Base-by-base conservation (phyloP, 2,329 filamentous ascomycete species). In the Aspergillus brunneoviolaceus region DNA sequence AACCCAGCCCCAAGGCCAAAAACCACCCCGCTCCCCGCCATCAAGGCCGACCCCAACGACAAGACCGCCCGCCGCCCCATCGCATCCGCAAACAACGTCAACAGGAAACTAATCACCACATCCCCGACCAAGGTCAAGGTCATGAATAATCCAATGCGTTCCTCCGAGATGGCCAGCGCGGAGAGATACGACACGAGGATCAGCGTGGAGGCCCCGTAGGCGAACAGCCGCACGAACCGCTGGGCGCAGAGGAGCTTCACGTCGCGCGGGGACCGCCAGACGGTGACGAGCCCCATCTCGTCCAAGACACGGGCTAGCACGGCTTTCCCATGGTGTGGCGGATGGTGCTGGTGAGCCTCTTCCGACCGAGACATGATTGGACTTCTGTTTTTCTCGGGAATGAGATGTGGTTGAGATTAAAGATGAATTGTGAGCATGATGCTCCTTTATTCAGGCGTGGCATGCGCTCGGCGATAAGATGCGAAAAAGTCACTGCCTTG, bases 111-210 rank as follows among this genome's bases (percentile, higher is more conserved):
- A 7, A 88, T 81, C 0, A 84, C 69, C 1, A 88, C 85, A 72
- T 89, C 86, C 12, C 86, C 86, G 2, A 81, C 69, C 14, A 88
- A 77, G 0, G 86, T 89, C 42, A 88, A 73, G 0, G 83, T 87
- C 85, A 89, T 87, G 66, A 89, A 88, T 6, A 88, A 69, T 5
- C 86, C 86, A 60, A 88, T 88, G 23, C 78, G 80, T 27, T 82
- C 77, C 69, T 88, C 85, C 0, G 84, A 78, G 57, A 87, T 81
- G 0, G 76, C 73, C 12, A 88, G 73, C 21, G 81, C 80, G 6
- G 83, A 80, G 54, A 89, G 82, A 69, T 87, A 88, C 16, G 86
- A 82, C 11, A 84, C 86, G 49, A 89, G 78, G 55, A 87, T 84
- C 49, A 89, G 78, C 0, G 85, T 82, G 21, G 81, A 83, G 57